A percentile compares a stretch with the other conserved stretches of the same genome.
These are phyloP conservation scores for Aspergillus terreus DNA, from an alignment of 2,329 filamentous ascomycete species.

Conservation along the genomic window DNA sequence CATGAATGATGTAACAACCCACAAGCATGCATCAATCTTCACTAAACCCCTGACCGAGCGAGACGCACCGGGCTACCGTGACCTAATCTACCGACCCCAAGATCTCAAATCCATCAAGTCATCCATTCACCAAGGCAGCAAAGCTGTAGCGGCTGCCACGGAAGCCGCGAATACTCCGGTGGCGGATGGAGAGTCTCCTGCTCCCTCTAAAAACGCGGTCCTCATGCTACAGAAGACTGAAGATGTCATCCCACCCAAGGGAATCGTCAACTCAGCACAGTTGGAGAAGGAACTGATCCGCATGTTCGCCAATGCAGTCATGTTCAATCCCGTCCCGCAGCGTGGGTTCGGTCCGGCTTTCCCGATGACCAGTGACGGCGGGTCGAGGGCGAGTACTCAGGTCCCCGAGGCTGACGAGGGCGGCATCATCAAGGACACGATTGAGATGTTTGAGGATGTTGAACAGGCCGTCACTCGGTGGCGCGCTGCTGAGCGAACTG, in stretches of 20 bases:
- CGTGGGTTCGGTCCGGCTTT: conserved; percentile 66
- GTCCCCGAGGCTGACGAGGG: conserved; percentile 73
- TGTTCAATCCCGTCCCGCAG: conserved; percentile 89
- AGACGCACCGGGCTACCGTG: conserved; percentile 71
- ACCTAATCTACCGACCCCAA: conserved; percentile 69
- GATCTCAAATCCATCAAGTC: conserved; percentile 75
- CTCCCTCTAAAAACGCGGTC: conserved; percentile 38
- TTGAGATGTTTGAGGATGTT: conserved; percentile 85
- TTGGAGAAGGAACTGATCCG: conserved; percentile 89
- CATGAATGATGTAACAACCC: conserved; percentile 71
- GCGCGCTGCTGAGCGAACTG: conserved; percentile 62
- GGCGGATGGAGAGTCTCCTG: conserved; percentile 53
- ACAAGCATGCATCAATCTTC: conserved; percentile 77
- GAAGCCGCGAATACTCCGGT: conserved; percentile 65
- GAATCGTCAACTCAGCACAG: conserved; percentile 89
- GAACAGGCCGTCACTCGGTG: conserved; percentile 74
- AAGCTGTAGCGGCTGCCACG: conserved; percentile 40
- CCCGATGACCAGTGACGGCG: conserved; percentile 43
- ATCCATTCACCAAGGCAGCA: conserved; percentile 56
- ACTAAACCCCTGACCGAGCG: conserved; percentile 69
- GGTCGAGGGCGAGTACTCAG: conserved; percentile 38
- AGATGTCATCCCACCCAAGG: conserved; percentile 78
- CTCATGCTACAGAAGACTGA: conserved; percentile 55
- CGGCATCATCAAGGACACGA: conserved; percentile 79
- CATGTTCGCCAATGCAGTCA: conserved; percentile 97